Evolutionary conservation across 1,284 basidiomycete species (phyloP), one percentile per base, ranked within the genome.

Genomic region (Tilletia setariae): DNA sequence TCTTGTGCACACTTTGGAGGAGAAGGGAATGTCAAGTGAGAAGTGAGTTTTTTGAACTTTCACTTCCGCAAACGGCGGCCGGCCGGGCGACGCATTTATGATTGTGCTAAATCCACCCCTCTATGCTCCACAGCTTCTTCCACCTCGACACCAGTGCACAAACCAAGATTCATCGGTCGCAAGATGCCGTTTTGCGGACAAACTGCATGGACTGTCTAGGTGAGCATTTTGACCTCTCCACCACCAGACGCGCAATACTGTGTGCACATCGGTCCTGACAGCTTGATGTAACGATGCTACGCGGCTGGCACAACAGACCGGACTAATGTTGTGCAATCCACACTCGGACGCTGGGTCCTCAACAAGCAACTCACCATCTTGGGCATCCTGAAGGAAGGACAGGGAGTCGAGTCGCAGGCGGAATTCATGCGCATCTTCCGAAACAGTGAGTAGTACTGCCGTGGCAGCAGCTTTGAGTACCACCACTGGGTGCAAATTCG

Each of bases 271-370:
- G 25, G 21, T 4, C 9, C 21, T 30, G 32, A 59, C 28, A 28
- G 28, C 16, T 19, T 35, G 2, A 4, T 6, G 2, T 59, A 25
- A 59, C 16, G 16, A 21, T 25, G 4, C 32, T 7, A 28, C 15
- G 19, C 23, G 15, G 15, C 4, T 9, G n/a, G 19, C 6, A 59
- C 25, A 21, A 25, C 79, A 44, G 79, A 99, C 82, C 88, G 96
- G 63, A 99, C 96, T 46, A 98, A 98, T 82, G 95, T 98, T 59
- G 91, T 94, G 6, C 96, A 99, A 68, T 75, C 76, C 53, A 82
- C 79, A 15, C 68, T 76, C 30, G 76, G 72, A 11, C 75, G 76
- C 25, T 83, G 77, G 69, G 70, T 79, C 19, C 74, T 77, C 43
- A 91, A 90, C 75, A 85, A 87, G 68, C 96, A 98, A 82, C 86